Evolutionary conservation across 2,329 filamentous ascomycete genomes (phyloP), one percentile per base, ranked within the genome.

Genomic region (Colletotrichum sp.): DNA sequence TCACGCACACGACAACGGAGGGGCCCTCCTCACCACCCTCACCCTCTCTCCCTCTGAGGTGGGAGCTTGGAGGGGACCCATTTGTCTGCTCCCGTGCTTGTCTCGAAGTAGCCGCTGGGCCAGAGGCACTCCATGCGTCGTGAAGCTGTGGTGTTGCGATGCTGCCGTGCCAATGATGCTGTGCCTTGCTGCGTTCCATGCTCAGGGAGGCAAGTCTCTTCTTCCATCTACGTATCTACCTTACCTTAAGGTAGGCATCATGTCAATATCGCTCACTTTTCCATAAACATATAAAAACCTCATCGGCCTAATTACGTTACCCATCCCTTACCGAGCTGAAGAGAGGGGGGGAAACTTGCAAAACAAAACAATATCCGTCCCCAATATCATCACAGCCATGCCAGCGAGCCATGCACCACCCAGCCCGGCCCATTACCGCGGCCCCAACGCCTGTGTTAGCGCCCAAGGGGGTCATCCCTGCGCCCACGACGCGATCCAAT

Each of bases 391-490:
- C 62, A 39, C 21, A 24, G 32, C 32, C 62, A 64, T 63, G 60
- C 60, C 60, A 64, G 34, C 60, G 21, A 64, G 60, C 63, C 55
- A 55, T 72, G 44, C 44, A 49, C 44, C n/a, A 49, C 44, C 44
- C 32, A 26, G 30, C 16, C 49, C 69, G 73, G 69, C 73, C 73
- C 73, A 76, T 68, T 72, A 67, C 39, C 62, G 55, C 73, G 73
- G 57, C 68, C 69, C 39, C 69, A 32, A 68, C 52, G 70, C 64
- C 44, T 21, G 28, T 65, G 32, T 76, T 76, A 73, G 73, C 73
- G 70, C 70, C 64, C 73, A 73, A 65, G 28, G 70, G 70, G 73
- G 39, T 13, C 59, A 75, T 65, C 49, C 73, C 73, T 76, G 70
- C 57, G 44, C 24, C 63, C 10, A 30, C 70, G 26, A 59, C 64